These are phyloP conservation scores for Thuja plicata DNA, from an alignment of 83 land plant species.

Conservation along the genomic window DNA sequence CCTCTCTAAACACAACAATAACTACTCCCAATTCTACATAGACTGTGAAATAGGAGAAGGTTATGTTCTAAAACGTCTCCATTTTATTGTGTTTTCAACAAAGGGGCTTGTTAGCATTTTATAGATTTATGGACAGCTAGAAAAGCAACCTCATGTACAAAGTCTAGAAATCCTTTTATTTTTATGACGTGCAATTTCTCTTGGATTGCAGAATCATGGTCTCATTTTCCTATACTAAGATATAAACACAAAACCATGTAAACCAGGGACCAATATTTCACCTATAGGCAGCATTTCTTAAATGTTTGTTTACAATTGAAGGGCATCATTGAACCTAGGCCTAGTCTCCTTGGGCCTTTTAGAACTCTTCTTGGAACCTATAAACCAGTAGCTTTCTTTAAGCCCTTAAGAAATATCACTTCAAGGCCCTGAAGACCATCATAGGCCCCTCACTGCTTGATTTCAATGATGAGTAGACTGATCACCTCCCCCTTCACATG, in stretches of 20 bases:
- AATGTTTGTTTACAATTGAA: neutral
- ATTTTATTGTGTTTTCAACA: neutral
- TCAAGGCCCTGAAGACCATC: neutral
- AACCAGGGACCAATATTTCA: neutral
- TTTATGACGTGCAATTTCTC: neutral
- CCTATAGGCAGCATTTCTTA: neutral
- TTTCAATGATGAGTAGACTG: neutral
- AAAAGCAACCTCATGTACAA: neutral
- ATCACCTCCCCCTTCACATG: neutral
- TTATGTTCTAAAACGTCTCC: neutral
- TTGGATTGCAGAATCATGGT: neutral
- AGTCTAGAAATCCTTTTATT: neutral
- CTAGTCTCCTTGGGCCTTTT: neutral
- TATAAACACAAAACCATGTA: neutral
- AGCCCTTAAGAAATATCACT: neutral
- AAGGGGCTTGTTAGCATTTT: neutral
- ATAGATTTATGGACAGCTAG: neutral
- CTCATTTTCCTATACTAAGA: neutral
- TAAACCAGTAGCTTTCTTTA: neutral
- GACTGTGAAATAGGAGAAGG: neutral
- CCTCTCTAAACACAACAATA: neutral
- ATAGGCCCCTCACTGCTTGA: neutral
- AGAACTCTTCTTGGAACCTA: neutral
- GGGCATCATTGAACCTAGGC: neutral
- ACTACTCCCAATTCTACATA: neutral